Evolutionary conservation across 768 basidiomycete species (phyloP).

Genomic region (Lyophyllum semitale): DNA sequence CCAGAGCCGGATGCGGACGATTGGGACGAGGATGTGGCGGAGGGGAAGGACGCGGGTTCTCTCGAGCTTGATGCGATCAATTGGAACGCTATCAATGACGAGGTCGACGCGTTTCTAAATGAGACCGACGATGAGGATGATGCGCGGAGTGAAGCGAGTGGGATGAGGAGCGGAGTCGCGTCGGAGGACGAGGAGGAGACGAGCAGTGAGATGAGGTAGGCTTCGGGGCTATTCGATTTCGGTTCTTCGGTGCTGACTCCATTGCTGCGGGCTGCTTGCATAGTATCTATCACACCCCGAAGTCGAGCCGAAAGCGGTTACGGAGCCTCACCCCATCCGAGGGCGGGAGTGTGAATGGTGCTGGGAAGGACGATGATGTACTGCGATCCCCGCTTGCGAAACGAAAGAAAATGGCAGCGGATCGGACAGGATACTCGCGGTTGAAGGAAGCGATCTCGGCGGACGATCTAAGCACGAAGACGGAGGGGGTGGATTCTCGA

Average conservation of each 20-base stretch:
- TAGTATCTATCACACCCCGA: conserved; percentile 43
- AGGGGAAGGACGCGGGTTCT: conserved; percentile 30
- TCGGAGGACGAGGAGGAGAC: conserved; percentile 65
- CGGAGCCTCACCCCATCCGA: conserved; percentile 76
- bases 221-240: background rate
- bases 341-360: conserved; percentile 36
- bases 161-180: conserved; percentile 42
- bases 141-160: conserved; percentile 40
- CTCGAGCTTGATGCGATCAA: conserved; percentile 66
- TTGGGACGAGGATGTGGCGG: conserved; percentile 52
- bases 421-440: conserved; percentile 64
- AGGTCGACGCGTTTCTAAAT: conserved; percentile 85
- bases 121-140: conserved; percentile 72
- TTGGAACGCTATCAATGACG: conserved; percentile 84
- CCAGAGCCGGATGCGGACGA: conserved; percentile 69
- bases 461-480: conserved; percentile 40
- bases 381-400: conserved; percentile 76
- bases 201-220: conserved; percentile 37
- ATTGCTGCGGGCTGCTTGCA: conserved; percentile 12
- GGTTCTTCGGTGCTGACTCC: background rate
- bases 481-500: conserved; percentile 12
- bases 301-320: conserved; percentile 63
- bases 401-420: conserved; percentile 73
- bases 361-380: conserved; percentile 39
- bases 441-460: conserved; percentile 69